Evolutionary conservation across 768 basidiomycete species (phyloP).

Genomic region (Lactarius pseudohatsudake): DNA sequence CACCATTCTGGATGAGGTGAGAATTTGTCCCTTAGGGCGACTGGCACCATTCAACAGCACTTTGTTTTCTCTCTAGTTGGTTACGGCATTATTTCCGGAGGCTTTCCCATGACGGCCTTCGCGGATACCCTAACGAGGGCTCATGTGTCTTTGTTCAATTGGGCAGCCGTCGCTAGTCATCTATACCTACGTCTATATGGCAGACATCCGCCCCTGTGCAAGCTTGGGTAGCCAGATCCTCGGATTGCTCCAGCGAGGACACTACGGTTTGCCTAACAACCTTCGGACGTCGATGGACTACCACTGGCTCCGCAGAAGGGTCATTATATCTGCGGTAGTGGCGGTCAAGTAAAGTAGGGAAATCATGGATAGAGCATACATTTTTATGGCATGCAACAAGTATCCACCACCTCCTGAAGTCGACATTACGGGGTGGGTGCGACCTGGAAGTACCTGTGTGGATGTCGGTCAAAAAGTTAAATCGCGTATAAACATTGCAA

Average conservation of each 20-base stretch:
- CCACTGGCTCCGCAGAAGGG: conserved; percentile 55
- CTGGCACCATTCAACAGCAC: neutral
- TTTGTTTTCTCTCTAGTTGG: conserved; percentile 42
- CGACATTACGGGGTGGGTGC: conserved; percentile 94
- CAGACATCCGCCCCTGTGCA: neutral
- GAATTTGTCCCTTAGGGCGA: conserved; percentile 23
- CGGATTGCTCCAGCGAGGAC: conserved; percentile 1
- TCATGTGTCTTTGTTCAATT: neutral
- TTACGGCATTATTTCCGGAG: conserved; percentile 63
- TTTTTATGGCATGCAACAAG: conserved; percentile 81
- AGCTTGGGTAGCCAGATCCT: neutral
- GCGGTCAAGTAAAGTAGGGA: neutral
- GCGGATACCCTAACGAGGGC: neutral
- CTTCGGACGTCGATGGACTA: conserved; percentile 44
- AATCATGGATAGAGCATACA: conserved; percentile 48
- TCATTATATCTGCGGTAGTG: conserved; percentile 51
- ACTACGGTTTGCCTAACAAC: conserved; percentile 32
- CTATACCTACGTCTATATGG: neutral
- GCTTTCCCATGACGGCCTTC: conserved; percentile 26
- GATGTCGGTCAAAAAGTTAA: neutral
- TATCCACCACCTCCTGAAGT: conserved; percentile 88
- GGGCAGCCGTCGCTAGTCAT: conserved; percentile 5
- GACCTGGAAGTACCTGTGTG: conserved; percentile 77
- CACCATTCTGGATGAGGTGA: conserved; percentile 86
- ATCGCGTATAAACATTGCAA: neutral